Evolutionary conservation across 2,329 filamentous ascomycete genomes (phyloP).

Genomic region (Microthyrium microscopicum): DNA sequence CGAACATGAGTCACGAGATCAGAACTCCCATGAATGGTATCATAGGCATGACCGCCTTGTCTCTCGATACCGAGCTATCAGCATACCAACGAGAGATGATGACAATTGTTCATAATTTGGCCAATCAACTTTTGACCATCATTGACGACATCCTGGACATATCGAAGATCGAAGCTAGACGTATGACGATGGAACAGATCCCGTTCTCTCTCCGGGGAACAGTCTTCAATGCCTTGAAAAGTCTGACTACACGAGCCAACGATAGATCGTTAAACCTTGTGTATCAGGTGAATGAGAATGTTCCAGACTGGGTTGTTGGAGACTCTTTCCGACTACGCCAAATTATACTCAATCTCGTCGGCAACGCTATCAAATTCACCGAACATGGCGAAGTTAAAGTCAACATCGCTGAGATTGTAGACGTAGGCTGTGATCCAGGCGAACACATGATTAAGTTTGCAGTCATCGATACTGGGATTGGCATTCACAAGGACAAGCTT

Average conservation of each 20-base stretch:
- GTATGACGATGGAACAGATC: constrained; percentile 97
- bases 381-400: constrained; percentile 92
- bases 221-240: constrained; percentile 95
- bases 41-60: constrained; percentile 94
- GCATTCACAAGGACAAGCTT: constrained; percentile 87
- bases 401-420: constrained; percentile 60
- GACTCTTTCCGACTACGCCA: constrained; percentile 93
- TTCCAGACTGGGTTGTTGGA: constrained; percentile 88
- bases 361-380: constrained; percentile 98
- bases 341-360: constrained; percentile 92
- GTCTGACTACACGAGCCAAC: constrained; percentile 90
- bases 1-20: constrained; percentile 98
- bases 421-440: constrained; percentile 47
- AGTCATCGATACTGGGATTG: constrained; percentile 91
- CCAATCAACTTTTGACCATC: constrained; percentile 89
- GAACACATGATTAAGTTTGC: constrained; percentile 93
- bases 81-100: constrained; percentile 96
- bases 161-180: constrained; percentile 73
- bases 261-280: constrained; percentile 87
- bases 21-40: constrained; percentile 96
- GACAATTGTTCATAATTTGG: constrained; percentile 92
- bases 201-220: constrained; percentile 87
- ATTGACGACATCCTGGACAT: constrained; percentile 68
- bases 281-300: constrained; percentile 82
- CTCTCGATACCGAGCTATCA: constrained; percentile 81